Conservation (phyloP, 108 stramenopile species). For the Conticribra guillardii region DNA sequence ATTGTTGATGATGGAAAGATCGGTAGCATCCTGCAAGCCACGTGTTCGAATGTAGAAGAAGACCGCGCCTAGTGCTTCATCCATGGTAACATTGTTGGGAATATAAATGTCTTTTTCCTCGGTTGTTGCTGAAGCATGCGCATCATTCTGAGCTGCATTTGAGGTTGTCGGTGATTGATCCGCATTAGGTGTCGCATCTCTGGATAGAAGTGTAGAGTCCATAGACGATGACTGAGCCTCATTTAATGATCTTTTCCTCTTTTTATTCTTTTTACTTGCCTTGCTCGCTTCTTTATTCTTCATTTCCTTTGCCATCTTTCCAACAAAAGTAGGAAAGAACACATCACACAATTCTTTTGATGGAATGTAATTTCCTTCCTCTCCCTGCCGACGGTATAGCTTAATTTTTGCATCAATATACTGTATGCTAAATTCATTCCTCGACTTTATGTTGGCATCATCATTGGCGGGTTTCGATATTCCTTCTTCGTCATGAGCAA, state of each 20-base stretch:
- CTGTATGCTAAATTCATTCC: constrained; percentile 45
- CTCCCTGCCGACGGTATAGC: constrained; percentile 45
- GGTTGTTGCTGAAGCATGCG: constrained; percentile 2
- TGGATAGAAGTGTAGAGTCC: background rate
- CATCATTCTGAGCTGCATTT: background rate
- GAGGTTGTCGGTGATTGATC: background rate
- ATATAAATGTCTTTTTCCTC: constrained; percentile 66
- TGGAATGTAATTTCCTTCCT: constrained; percentile 48
- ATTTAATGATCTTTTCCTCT: constrained; percentile 25
- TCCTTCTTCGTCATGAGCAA: constrained; percentile 46
- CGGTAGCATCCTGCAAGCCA: constrained; percentile 58
- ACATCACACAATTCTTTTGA: constrained; percentile 53
- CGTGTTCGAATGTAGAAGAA: constrained; percentile 71
- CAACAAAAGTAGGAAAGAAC: constrained; percentile 69
- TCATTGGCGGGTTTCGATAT: constrained; percentile 34
- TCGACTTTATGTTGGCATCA: constrained; percentile 25
- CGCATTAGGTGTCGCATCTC: no score
- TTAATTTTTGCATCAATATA: constrained; percentile 55
- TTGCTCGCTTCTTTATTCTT: constrained; percentile 24
- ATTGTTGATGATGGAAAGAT: constrained; percentile 63
- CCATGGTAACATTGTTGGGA: constrained; percentile 68
- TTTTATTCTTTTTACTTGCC: constrained; percentile 21
- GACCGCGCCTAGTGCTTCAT: constrained; percentile 65
- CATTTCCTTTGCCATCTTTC: constrained; percentile 23
- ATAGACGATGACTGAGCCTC: constrained; percentile 1